These are phyloP conservation scores for Backusella macrospora DNA, from an alignment of 192 early-diverging fungal genomes.

Conservation along the genomic window DNA sequence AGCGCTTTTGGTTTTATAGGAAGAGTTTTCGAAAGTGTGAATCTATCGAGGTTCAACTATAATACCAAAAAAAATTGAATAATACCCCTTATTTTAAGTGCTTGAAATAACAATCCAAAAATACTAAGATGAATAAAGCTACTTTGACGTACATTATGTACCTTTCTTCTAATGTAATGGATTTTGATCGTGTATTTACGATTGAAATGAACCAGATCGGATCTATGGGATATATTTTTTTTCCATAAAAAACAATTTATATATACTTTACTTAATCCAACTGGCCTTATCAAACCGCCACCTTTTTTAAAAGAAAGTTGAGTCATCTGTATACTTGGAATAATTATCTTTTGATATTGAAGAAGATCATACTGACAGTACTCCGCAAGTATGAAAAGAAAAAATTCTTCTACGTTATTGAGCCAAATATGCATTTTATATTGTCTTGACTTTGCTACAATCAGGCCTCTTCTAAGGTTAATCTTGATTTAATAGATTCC, in stretches of 20 bases:
- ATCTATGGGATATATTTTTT: not conserved
- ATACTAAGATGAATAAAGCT: slow-evolving; percentile 19
- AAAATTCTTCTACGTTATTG: not conserved
- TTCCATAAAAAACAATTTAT: not conserved
- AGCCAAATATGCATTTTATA: slow-evolving; percentile 6
- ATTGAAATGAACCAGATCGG: slow-evolving; percentile 9
- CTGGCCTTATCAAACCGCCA: not conserved
- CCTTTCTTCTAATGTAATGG: not conserved
- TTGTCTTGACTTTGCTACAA: not conserved
- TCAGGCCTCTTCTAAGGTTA: not conserved
- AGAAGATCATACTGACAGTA: not conserved
- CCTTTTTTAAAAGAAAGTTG: not conserved
- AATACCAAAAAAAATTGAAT: not conserved
- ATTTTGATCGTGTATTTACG: not conserved
- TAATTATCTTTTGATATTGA: not conserved
- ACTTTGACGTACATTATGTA: not conserved
- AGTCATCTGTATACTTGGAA: not conserved
- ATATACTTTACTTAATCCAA: not conserved
- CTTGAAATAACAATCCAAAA: not conserved
- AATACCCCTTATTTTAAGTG: not conserved
- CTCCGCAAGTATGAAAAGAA: not conserved
- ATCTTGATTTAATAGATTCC: not conserved
- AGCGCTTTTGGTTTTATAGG: not conserved
- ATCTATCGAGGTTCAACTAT: too few species aligned
- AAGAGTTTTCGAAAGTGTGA: not conserved